A percentile compares a stretch with the other conserved stretches of the same genome.
phyloP scores from a whole-genome alignment of 2,329 filamentous ascomycete species.

The Ophiostoma tasmaniense region DNA sequence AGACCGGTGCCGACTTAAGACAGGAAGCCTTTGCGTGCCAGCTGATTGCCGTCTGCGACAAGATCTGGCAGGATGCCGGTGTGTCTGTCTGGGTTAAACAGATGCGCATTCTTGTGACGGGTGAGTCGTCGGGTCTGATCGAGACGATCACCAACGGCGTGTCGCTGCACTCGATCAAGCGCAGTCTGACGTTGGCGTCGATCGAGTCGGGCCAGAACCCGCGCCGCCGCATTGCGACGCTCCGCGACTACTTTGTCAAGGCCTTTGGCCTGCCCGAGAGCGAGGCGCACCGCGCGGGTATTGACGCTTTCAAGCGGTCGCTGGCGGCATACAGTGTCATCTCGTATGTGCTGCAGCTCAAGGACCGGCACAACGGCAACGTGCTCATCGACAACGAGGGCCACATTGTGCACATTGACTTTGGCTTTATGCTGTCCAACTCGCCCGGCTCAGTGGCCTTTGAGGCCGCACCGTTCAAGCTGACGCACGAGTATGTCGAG shows the following conservation, averaged over 20 bases:
- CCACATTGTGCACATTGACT: slow-evolving; percentile 82
- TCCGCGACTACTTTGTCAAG: slow-evolving; percentile 75
- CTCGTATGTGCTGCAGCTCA: slow-evolving; percentile 74
- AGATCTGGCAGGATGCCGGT: slow-evolving; percentile 68
- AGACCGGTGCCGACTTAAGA: slow-evolving; percentile 72
- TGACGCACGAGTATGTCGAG: slow-evolving; percentile 75
- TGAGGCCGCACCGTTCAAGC: slow-evolving; percentile 78
- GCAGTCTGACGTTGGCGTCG: slow-evolving; percentile 66
- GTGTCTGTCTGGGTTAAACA: slow-evolving; percentile 80
- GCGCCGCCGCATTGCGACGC: slow-evolving; percentile 65
- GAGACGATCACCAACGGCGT: slow-evolving; percentile 86
- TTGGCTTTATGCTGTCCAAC: slow-evolving; percentile 84
- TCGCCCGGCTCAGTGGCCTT: slow-evolving; percentile 78
- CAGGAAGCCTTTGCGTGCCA: slow-evolving; percentile 85
- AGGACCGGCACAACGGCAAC: slow-evolving; percentile 80
- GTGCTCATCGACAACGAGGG: slow-evolving; percentile 78
- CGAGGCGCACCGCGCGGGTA: slow-evolving; percentile 60
- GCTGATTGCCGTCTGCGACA: slow-evolving; percentile 70
- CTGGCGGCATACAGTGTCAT: slow-evolving; percentile 80
- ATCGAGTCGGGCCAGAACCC: slow-evolving; percentile 67
- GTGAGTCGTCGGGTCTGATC: slow-evolving; percentile 74
- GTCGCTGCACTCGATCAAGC: slow-evolving; percentile 77
- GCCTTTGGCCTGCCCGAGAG: slow-evolving; percentile 65
- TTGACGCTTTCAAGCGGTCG: slow-evolving; percentile 73
- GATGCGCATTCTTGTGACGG: slow-evolving; percentile 80